These are phyloP conservation scores for Aspergillus ostianus DNA, from an alignment of 495 filamentous ascomycete genomes.

Conservation along the genomic window DNA sequence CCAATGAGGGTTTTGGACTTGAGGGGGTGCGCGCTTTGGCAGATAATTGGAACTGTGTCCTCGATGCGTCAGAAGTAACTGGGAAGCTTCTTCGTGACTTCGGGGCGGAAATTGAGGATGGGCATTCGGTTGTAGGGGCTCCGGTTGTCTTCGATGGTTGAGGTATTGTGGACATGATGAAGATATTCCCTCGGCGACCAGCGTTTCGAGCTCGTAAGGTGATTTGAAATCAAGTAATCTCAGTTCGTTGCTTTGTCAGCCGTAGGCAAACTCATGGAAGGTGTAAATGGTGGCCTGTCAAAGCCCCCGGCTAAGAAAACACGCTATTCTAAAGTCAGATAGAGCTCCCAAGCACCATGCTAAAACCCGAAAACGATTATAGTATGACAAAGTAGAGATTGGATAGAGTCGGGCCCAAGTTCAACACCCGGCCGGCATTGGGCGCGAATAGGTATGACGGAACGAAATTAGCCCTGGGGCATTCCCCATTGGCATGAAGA, in stretches of 20 bases:
- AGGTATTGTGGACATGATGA: conserved; percentile 57
- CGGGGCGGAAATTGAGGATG: conserved; percentile 68
- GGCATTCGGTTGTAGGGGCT: conserved; percentile 61
- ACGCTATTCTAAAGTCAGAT: neutral
- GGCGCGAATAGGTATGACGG: neutral
- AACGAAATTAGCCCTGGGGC: too few relatives aligned
- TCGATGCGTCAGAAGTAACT: conserved; percentile 43
- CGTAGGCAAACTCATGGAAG: neutral
- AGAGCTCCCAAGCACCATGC: too few relatives aligned
- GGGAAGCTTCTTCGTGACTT: conserved; percentile 67
- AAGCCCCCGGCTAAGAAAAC: neutral
- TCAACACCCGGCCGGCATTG: neutral
- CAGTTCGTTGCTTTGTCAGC: neutral
- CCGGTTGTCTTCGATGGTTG: conserved; percentile 59
- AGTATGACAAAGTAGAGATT: neutral
- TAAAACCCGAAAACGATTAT: too few relatives aligned
- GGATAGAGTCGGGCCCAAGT: neutral
- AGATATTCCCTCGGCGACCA: neutral
- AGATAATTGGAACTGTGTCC: conserved; percentile 40
- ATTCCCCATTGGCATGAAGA: too few relatives aligned
- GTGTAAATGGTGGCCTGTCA: neutral
- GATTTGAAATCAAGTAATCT: neutral
- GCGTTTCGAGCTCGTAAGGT: neutral
- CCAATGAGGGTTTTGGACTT: conserved; percentile 51
- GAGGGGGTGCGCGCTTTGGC: conserved; percentile 67